These are phyloP conservation scores for Ophiostoma himal-ulmi DNA, from an alignment of 2,329 filamentous ascomycete species.

Conservation along the genomic window DNA sequence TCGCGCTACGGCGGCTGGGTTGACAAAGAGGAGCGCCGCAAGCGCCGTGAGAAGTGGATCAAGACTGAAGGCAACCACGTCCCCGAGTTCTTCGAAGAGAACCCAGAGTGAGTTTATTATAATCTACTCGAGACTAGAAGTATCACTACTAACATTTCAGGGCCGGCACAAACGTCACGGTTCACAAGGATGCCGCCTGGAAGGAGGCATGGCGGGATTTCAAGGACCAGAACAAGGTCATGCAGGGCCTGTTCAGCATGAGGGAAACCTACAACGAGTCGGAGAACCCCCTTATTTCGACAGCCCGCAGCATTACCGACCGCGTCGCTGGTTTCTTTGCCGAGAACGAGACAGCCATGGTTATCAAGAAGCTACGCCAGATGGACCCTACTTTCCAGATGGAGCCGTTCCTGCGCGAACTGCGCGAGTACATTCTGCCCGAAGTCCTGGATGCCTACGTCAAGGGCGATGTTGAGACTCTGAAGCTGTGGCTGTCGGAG, in stretches of 20 bases:
- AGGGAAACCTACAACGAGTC: constrained; percentile 90
- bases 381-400: constrained; percentile 95
- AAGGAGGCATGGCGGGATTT: constrained; percentile 98
- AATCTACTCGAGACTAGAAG: no score
- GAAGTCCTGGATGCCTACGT: constrained; percentile 98
- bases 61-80: constrained; percentile 51
- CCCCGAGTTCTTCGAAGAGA: constrained; percentile 64
- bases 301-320: constrained; percentile 89
- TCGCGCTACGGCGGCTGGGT: constrained; percentile 94
- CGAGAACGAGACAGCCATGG: constrained; percentile 94
- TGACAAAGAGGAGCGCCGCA: constrained; percentile 88
- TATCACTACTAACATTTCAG: constrained; percentile 41
- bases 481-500: constrained; percentile 93
- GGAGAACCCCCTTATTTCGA: constrained; percentile 90
- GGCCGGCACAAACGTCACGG: constrained; percentile 85
- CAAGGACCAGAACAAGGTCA: constrained; percentile 79
- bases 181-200: constrained; percentile 96
- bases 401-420: constrained; percentile 88
- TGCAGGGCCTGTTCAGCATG: constrained; percentile 81
- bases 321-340: constrained; percentile 92
- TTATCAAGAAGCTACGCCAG: constrained; percentile 94
- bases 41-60: constrained; percentile 68
- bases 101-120: constrained; percentile 69
- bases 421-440: constrained; percentile 95
- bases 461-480: constrained; percentile 83